Conservation (phyloP, 2,329 filamentous ascomycete genomes). For the Blastomyces silverae region DNA sequence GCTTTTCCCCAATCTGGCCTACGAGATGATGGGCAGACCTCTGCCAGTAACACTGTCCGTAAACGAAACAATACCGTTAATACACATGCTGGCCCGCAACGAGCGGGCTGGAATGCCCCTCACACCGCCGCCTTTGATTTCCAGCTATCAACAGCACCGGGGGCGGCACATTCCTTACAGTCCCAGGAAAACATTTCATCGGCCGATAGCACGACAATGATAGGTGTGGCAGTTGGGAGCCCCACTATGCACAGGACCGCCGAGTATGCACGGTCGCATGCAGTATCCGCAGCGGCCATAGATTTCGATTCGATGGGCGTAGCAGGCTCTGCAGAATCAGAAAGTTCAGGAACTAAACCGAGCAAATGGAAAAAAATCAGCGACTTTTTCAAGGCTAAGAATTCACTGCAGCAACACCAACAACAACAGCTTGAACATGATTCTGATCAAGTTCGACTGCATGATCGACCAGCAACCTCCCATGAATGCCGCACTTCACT, state of each 20-base stretch:
- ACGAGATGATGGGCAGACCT: constrained; percentile 19
- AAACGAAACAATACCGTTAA: constrained; percentile 12
- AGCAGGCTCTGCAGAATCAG: constrained; percentile 20
- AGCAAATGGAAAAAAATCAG: constrained; percentile 46
- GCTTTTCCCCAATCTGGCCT: constrained; percentile 31
- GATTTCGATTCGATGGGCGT: constrained; percentile 25
- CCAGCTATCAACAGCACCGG: constrained; percentile 3
- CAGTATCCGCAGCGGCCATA: neutral
- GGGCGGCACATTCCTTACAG: constrained; percentile 14
- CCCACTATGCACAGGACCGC: constrained; percentile 40
- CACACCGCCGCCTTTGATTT: constrained; percentile 11
- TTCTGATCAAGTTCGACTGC: constrained; percentile 28
- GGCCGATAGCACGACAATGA: constrained; percentile 53
- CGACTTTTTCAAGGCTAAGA: constrained; percentile 38
- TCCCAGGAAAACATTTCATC: constrained; percentile 20
- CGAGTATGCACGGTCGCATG: neutral
- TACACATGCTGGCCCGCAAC: neutral
- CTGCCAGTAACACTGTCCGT: constrained; percentile 12
- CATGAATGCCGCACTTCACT: neutral
- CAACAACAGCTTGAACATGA: constrained; percentile 21
- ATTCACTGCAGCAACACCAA: constrained; percentile 12
- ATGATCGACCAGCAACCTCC: constrained; percentile 21
- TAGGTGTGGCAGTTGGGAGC: constrained; percentile 69
- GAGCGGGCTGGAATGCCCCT: constrained; percentile 1
- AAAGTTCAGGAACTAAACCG: constrained; percentile 26